phyloP scores from a whole-genome alignment of 768 basidiomycete species.

The Boletus insuetus region DNA sequence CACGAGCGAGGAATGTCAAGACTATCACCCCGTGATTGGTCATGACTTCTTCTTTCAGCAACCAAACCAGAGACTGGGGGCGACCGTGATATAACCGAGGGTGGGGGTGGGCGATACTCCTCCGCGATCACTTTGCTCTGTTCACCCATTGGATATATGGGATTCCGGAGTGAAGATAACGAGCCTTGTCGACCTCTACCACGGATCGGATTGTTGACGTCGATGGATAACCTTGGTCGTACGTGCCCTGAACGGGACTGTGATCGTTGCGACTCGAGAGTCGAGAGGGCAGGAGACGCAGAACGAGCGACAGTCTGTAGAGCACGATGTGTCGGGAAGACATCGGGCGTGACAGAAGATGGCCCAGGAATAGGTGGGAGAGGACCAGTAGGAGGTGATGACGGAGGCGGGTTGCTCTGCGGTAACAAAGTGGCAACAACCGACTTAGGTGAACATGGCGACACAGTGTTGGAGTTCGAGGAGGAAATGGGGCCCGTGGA shows the following conservation, averaged over 20 bases:
- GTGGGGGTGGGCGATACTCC: slow-evolving; percentile 4
- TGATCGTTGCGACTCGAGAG: slow-evolving; percentile 15
- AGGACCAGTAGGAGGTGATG: slow-evolving; percentile 53
- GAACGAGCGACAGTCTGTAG: slow-evolving; percentile 21
- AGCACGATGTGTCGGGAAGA: slow-evolving; percentile 40
- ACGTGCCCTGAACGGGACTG: slow-evolving; percentile 15
- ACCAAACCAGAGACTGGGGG: slow-evolving; percentile 5
- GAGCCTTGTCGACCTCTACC: slow-evolving; percentile 25
- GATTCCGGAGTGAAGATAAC: slow-evolving; percentile 29
- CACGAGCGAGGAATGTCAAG: slow-evolving; percentile 22
- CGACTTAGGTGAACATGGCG: slow-evolving; percentile 17
- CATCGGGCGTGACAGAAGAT: slow-evolving; percentile 50
- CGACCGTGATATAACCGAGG: background rate
- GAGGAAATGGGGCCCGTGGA: background rate
- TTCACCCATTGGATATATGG: slow-evolving; percentile 10
- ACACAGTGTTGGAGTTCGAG: slow-evolving; percentile 2
- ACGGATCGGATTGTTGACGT: slow-evolving; percentile 12
- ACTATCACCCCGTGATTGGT: slow-evolving; percentile 14
- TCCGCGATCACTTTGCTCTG: slow-evolving; percentile 18
- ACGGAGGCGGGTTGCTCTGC: slow-evolving; percentile 51
- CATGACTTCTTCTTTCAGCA: slow-evolving; percentile 5
- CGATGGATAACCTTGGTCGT: slow-evolving; percentile 16
- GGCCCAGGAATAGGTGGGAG: slow-evolving; percentile 68
- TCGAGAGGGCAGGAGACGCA: slow-evolving; percentile 24
- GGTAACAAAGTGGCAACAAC: slow-evolving; percentile 1